phyloP scores from a whole-genome alignment of 306 rosid genomes.

The Ziziphus jujuba region DNA sequence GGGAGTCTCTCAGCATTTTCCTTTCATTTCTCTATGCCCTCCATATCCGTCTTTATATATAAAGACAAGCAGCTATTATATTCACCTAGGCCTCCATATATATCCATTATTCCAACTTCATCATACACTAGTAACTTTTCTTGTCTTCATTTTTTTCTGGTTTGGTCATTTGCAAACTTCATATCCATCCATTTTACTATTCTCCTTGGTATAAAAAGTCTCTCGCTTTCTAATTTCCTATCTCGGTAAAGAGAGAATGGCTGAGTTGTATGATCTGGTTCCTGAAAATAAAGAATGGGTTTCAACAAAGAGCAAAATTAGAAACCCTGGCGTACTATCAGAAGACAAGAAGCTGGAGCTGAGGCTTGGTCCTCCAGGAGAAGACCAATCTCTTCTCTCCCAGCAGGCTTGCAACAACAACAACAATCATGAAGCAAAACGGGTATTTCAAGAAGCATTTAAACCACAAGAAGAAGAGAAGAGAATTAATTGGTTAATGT shows the following conservation, averaged over 20 bases:
- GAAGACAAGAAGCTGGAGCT: conserved; percentile 41
- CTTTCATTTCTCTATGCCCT: background rate
- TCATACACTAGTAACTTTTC: too few relatives aligned
- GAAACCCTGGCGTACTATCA: conserved; percentile 22
- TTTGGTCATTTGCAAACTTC: too few relatives aligned
- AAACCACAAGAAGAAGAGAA: too few relatives aligned
- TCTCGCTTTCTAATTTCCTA: background rate
- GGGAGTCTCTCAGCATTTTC: conserved; percentile 19
- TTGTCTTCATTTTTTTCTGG: too few relatives aligned
- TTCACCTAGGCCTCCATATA: too few relatives aligned
- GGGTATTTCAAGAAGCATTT: conserved; percentile 7
- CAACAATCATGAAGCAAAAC: conserved; percentile 16
- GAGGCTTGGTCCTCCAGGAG: conserved; percentile 44
- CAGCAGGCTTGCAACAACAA: conserved; percentile 7
- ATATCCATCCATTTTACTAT: too few relatives aligned
- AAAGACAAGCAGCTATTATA: too few relatives aligned
- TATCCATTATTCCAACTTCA: too few relatives aligned
- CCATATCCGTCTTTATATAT: too few relatives aligned
- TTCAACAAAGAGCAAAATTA: conserved; percentile 17
- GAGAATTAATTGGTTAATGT: conserved; percentile 7
- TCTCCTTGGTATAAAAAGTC: too few relatives aligned
- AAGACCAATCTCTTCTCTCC: conserved; percentile 20
- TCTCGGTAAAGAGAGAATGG: background rate
- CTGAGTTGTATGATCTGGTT: conserved; percentile 21
- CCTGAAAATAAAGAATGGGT: conserved; percentile 13